These are phyloP conservation scores for Furcasterigmium sp. DNA, from an alignment of 2,329 filamentous ascomycete genomes.

Conservation along the genomic window DNA sequence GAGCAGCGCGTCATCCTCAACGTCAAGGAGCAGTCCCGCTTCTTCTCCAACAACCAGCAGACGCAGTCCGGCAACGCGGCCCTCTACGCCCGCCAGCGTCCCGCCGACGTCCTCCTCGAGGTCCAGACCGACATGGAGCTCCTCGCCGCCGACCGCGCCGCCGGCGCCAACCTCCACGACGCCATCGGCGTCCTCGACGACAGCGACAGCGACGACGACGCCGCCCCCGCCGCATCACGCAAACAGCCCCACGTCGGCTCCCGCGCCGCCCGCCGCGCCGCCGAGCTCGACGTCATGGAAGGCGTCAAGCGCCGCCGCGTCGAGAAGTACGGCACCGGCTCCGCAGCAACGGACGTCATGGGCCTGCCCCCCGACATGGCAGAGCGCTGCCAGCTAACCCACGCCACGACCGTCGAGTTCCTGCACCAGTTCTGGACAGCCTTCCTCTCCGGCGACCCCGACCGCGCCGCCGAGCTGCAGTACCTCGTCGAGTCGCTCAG, in stretches of 20 bases:
- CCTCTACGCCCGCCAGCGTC: slow-evolving; percentile 64
- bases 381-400: slow-evolving; percentile 61
- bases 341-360: slow-evolving; percentile 8
- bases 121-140: slow-evolving; percentile 58
- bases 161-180: slow-evolving; percentile 54
- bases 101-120: slow-evolving; percentile 59
- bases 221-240: slow-evolving; percentile 27
- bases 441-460: slow-evolving; percentile 82
- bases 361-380: slow-evolving; percentile 51
- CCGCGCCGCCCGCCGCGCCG: slow-evolving; percentile 56
- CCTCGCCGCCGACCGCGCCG: slow-evolving; percentile 40
- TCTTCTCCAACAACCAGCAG: slow-evolving; percentile 63
- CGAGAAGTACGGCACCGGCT: slow-evolving; percentile 49
- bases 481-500: slow-evolving; percentile 78
- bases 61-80: slow-evolving; percentile 36
- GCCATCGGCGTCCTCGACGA: slow-evolving; percentile 67
- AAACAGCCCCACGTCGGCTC: slow-evolving; percentile 61
- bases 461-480: slow-evolving; percentile 73
- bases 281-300: slow-evolving; percentile 61
- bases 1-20: slow-evolving; percentile 79
- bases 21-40: slow-evolving; percentile 79
- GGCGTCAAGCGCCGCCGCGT: slow-evolving; percentile 58
- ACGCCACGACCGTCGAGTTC: slow-evolving; percentile 92
- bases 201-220: slow-evolving; percentile 62
- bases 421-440: slow-evolving; percentile 96